Evolutionary conservation across 2,329 filamentous ascomycete genomes (phyloP).

Genomic region (Magnaporthiopsis rhizophila): DNA sequence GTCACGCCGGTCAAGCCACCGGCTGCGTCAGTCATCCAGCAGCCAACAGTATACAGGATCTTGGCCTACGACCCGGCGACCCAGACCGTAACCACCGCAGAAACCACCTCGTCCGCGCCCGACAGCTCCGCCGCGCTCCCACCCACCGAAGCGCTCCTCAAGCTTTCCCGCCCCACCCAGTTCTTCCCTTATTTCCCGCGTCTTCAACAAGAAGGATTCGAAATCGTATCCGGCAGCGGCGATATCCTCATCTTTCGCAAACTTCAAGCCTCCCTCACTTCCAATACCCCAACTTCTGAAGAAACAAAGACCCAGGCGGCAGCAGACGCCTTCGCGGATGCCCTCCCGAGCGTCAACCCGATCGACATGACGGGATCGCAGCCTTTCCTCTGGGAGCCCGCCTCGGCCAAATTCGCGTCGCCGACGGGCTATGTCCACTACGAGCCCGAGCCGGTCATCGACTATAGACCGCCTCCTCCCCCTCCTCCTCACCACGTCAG

Average conservation of each 20-base stretch:
- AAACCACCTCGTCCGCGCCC: conserved; percentile 48
- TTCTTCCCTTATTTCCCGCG: conserved; percentile 57
- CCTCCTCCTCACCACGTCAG: conserved; percentile 20
- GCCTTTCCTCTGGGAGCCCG: conserved; percentile 18
- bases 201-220: conserved; percentile 54
- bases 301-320: not conserved
- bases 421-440: conserved; percentile 61
- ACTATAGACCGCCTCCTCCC: conserved; percentile 22
- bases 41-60: conserved; percentile 47
- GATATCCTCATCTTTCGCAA: conserved; percentile 62
- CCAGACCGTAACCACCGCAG: conserved; percentile 48
- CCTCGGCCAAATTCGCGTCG: conserved; percentile 46
- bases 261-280: conserved; percentile 27
- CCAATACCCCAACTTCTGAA: not conserved
- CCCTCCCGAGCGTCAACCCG: conserved; percentile 39
- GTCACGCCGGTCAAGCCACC: conserved; percentile 14
- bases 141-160: conserved; percentile 51
- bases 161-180: conserved; percentile 53
- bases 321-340: conserved; percentile 4
- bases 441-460: conserved; percentile 30
- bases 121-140: conserved; percentile 42
- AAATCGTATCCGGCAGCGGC: conserved; percentile 55
- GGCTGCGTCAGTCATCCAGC: not conserved
- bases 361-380: conserved; percentile 45
- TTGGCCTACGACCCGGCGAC: conserved; percentile 56